Evolutionary conservation across 208 protist genomes (phyloP).

Genomic region (Crithidia expoeki): DNA sequence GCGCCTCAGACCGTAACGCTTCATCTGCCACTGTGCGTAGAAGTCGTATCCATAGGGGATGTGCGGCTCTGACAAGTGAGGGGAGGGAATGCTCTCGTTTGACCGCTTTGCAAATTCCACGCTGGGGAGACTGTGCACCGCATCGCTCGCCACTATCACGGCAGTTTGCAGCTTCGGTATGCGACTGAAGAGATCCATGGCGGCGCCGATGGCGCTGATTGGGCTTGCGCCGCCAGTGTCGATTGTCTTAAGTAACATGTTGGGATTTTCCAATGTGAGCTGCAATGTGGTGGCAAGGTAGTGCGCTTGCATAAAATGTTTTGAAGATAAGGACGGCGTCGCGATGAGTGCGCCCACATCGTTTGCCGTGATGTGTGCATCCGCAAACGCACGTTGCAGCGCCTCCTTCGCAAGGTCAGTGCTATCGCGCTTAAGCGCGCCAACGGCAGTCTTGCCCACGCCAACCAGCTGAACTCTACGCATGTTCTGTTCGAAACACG

Average conservation of each 20-base stretch:
- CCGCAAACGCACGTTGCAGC: conserved; percentile 47
- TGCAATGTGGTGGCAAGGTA: conserved; percentile 60
- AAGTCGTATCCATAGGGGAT: conserved; percentile 79
- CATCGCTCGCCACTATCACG: conserved; percentile 66
- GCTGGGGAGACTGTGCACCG: conserved; percentile 50
- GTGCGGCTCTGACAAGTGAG: conserved; percentile 46
- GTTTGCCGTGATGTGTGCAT: conserved; percentile 50
- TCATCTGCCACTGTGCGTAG: conserved; percentile 79
- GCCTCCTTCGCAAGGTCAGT: conserved; percentile 49
- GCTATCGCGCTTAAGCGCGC: conserved; percentile 43
- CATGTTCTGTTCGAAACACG: conserved; percentile 15
- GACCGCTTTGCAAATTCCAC: conserved; percentile 44
- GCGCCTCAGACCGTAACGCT: conserved; percentile 56
- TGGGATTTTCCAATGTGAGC: conserved; percentile 37
- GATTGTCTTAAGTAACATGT: conserved; percentile 61
- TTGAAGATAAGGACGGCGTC: conserved; percentile 72
- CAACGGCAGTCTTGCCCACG: conserved; percentile 57
- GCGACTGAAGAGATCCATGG: conserved; percentile 47
- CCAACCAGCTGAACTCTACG: conserved; percentile 53
- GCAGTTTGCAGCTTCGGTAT: conserved; percentile 43
- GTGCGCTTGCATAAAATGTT: conserved; percentile 80
- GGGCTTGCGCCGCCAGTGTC: conserved; percentile 77
- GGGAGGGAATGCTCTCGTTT: conserved; percentile 44
- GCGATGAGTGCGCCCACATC: conserved; percentile 78
- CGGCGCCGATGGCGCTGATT: conserved; percentile 57